Evolutionary conservation across 2,329 filamentous ascomycete species (phyloP).

Genomic region (Pseudogymnoascus sp.): DNA sequence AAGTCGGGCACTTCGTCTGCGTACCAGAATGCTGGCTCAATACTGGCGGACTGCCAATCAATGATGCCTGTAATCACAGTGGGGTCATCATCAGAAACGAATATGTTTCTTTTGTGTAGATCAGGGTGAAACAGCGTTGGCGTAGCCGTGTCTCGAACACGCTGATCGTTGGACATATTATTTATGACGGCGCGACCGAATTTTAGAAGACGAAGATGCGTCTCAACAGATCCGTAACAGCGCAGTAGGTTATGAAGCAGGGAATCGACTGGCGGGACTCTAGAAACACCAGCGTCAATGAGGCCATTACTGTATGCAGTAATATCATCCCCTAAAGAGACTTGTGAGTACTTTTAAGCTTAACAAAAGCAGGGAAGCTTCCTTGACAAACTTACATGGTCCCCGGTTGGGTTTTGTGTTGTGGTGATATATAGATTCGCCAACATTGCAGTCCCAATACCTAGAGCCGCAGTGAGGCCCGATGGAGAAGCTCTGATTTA

Average conservation of each 20-base stretch:
- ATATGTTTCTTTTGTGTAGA: constrained; percentile 16
- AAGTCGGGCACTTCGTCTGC: no score
- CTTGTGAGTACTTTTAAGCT: constrained; percentile 13
- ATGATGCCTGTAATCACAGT: no score
- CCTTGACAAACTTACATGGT: constrained; percentile 29
- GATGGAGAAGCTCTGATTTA: constrained; percentile 12
- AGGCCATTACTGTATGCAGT: constrained; percentile 29
- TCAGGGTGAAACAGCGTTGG: constrained; percentile 33
- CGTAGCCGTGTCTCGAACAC: constrained; percentile 23
- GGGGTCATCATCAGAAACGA: no score
- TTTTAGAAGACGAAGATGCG: constrained; percentile 28
- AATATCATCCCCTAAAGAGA: constrained; percentile 28
- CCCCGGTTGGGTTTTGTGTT: constrained; percentile 28
- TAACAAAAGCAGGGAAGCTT: background rate
- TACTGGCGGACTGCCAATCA: no score
- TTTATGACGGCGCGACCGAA: constrained; percentile 24
- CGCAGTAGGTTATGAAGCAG: constrained; percentile 17
- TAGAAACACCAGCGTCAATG: constrained; percentile 32
- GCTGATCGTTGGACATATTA: constrained; percentile 22
- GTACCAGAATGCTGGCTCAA: no score
- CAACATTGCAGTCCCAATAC: constrained; percentile 24
- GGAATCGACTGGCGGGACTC: constrained; percentile 24
- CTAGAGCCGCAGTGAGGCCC: background rate
- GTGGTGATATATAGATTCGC: constrained; percentile 29
- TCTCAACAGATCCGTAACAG: constrained; percentile 30